Base-by-base conservation (phyloP, 345 rosid genomes). In the Passiflora organensis region DNA sequence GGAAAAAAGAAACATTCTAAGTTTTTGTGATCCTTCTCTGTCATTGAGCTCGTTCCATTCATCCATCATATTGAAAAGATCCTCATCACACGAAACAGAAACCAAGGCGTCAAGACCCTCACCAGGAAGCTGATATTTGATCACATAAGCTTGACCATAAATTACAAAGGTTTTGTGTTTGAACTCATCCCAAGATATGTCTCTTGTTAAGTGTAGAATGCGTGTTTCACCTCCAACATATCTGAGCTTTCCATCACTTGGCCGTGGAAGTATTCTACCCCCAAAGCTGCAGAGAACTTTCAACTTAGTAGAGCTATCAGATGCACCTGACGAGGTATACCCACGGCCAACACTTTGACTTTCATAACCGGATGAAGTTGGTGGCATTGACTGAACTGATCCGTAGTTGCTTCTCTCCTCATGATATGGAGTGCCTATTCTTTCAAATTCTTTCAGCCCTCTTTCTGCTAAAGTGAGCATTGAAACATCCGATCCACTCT, bases 401-500 rank as follows among this genome's bases (percentile, higher is more conserved):
- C 76, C 74, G 52, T 76, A 67, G 55, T 60, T 74, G 68, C 77
- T 77, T 43, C 70, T 73, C 22, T 69, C 56, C 64, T 72, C 86
- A 21, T 60, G 71, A 14, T 73, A 46, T 41, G 75, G 52, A 38
- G 71, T 52, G 67, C 72, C 72, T 20, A 53, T 69, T 51, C 76
- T 82, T 54, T 82, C 95, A 54, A 63, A 62, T 36, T 71, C 85
- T 65, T 63, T 78, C 14, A 60, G 55, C 63, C 79, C 72, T 64
- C 71, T 80, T 46, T 75, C 89, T 5, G 24, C 72, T 17, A 39
- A 45, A 36, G 72, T 59, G 24, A 73, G 56, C 81, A 78, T 76
- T 3, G 84, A 77, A 55, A 71, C 58, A 60, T 82, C 86, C 6
- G 87, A 82, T 53, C 84, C 86, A 73, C 77, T 77, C 45, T 80